Conservation (phyloP, 2,329 filamentous ascomycete species). For the Epichloe sylvatica region DNA sequence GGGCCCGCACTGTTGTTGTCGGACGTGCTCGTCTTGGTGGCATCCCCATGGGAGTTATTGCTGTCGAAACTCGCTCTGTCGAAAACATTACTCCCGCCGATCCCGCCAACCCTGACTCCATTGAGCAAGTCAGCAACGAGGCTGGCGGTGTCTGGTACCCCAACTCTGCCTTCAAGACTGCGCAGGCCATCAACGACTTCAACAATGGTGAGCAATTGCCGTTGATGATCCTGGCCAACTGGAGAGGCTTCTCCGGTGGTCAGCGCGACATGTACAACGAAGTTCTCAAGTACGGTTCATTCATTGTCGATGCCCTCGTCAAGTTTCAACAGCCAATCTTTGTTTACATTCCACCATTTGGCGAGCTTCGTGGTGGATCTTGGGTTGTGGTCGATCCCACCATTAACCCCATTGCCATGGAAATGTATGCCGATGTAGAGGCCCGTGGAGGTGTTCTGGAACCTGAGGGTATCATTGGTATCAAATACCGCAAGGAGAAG, state of each 20-base stretch:
- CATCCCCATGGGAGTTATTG: conserved; percentile 97
- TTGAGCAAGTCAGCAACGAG: conserved; percentile 87
- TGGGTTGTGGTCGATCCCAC: conserved; percentile 99
- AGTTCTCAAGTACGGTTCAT: conserved; percentile 97
- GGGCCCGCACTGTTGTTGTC: conserved; percentile 92
- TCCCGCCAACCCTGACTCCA: conserved; percentile 94
- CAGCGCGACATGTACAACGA: conserved; percentile 99
- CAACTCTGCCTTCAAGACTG: conserved; percentile 99
- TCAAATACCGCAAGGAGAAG: conserved; percentile 96
- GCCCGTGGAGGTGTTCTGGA: conserved; percentile 93
- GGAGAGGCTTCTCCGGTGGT: conserved; percentile 99
- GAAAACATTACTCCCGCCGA: conserved; percentile 96
- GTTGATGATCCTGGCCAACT: conserved; percentile 98
- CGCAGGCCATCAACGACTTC: conserved; percentile 97
- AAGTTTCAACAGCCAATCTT: conserved; percentile 98
- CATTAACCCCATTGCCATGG: conserved; percentile 93
- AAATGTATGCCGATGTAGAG: conserved; percentile 97
- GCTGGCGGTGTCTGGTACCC: conserved; percentile 99
- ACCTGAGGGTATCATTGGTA: conserved; percentile 93
- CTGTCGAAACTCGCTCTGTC: conserved; percentile 85
- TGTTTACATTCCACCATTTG: conserved; percentile 93
- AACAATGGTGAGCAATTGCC: conserved; percentile 97
- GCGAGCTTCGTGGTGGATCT: conserved; percentile 94
- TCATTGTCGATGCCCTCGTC: conserved; percentile 95
- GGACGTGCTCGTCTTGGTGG: conserved; percentile 92